A percentile compares a stretch with the other conserved stretches of the same genome.
phyloP scores from a whole-genome alignment of 73 alveolate genomes.

The Stentor coeruleus region DNA sequence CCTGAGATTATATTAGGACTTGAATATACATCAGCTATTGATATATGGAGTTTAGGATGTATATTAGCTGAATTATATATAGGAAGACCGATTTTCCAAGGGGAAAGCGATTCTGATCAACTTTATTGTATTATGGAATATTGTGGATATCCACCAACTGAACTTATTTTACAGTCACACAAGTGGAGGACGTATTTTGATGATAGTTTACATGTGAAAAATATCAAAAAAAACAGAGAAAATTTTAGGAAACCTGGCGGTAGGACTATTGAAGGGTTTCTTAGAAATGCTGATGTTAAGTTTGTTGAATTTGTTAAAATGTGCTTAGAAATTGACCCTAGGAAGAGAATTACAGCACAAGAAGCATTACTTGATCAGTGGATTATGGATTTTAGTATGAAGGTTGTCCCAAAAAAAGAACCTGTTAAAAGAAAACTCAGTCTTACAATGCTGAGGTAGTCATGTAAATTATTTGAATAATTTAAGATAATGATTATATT shows the following conservation, averaged over 20 bases:
- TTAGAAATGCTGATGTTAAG: not conserved
- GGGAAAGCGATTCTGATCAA: slow-evolving; percentile 35
- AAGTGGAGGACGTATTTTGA: not conserved
- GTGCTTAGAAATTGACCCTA: not conserved
- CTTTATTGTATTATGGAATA: not conserved
- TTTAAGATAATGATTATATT: too few species aligned
- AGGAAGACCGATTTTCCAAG: slow-evolving; percentile 65
- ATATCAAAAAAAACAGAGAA: not conserved
- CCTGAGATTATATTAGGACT: slow-evolving; percentile 36
- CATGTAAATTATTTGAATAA: too few species aligned
- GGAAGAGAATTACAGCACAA: not conserved
- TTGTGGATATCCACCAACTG: not conserved
- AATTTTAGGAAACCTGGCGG: not conserved
- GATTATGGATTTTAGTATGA: too few species aligned
- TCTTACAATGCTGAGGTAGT: too few species aligned
- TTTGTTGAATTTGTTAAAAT: not conserved
- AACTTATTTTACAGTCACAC: slow-evolving; percentile 32
- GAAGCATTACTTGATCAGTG: not conserved
- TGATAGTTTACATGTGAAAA: not conserved
- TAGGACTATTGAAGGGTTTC: not conserved
- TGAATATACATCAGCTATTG: slow-evolving; percentile 47
- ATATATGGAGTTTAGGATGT: slow-evolving; percentile 56
- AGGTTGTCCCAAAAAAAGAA: too few species aligned
- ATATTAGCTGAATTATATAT: slow-evolving; percentile 63
- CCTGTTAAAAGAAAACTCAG: too few species aligned